Conservation (phyloP, 768 basidiomycete species). For the Strobilomyces echinocephalus region DNA sequence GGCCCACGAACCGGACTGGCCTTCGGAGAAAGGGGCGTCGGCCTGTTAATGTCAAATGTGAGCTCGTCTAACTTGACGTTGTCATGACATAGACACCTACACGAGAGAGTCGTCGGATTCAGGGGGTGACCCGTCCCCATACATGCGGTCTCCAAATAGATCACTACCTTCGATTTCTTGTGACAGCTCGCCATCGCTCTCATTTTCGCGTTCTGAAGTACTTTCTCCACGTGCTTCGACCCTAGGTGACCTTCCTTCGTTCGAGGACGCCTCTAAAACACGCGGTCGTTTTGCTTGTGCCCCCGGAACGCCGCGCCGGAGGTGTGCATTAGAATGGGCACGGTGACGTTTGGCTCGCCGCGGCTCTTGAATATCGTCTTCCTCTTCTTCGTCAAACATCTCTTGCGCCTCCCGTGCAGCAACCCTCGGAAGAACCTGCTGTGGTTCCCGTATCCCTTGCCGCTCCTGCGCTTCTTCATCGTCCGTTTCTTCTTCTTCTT, state of each 20-base stretch:
- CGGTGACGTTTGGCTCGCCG: conserved; percentile 16
- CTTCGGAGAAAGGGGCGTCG: background rate
- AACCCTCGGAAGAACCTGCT: background rate
- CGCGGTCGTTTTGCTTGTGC: conserved; percentile 15
- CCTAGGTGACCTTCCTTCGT: background rate
- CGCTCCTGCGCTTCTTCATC: conserved; percentile 7
- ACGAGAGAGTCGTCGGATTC: background rate
- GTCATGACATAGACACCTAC: conserved; percentile 10
- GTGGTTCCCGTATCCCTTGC: conserved; percentile 1
- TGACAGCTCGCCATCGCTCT: background rate
- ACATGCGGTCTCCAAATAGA: conserved; percentile 20
- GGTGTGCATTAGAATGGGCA: background rate
- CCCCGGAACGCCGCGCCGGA: background rate
- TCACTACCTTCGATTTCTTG: conserved; percentile 14
- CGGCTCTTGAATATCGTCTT: background rate
- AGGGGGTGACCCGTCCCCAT: background rate
- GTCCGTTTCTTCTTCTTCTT: conserved; percentile 10
- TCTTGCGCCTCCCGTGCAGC: background rate
- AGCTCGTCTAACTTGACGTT: background rate
- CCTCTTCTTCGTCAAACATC: conserved; percentile 6
- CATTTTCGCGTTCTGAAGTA: background rate
- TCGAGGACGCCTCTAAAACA: background rate
- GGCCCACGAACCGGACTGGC: background rate
- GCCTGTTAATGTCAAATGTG: conserved; percentile 4
- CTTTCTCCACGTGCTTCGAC: background rate